Evolutionary conservation across 2,329 filamentous ascomycete species (phyloP).

Genomic region (Pseudophaeomoniella oleicola): DNA sequence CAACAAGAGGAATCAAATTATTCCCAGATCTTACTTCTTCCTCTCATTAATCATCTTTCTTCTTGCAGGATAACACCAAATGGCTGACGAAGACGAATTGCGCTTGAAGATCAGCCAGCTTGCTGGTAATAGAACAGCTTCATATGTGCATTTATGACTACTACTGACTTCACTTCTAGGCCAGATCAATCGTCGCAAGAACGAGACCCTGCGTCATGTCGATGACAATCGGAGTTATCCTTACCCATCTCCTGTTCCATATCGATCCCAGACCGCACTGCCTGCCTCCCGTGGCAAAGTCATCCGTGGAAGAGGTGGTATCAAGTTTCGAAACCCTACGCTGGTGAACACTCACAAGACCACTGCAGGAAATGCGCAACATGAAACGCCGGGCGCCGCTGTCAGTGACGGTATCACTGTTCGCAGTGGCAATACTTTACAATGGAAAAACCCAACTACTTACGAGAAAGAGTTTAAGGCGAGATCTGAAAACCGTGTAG

Average conservation of each 20-base stretch:
- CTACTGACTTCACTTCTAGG: background rate
- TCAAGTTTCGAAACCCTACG: background rate
- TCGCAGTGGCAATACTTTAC: background rate
- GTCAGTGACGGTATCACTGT: background rate
- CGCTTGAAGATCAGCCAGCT: conserved; percentile 1
- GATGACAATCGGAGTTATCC: background rate
- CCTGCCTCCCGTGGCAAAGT: background rate
- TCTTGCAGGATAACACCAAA: background rate
- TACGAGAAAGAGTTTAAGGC: background rate
- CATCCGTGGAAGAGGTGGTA: background rate
- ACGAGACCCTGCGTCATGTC: background rate
- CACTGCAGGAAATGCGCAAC: too few species aligned
- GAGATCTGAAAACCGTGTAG: background rate
- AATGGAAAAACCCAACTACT: background rate
- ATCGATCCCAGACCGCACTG: background rate
- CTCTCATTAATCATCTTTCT: background rate
- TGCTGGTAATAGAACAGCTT: background rate
- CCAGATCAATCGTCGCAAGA: conserved; percentile 1
- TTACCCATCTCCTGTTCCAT: background rate
- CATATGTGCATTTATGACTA: too few species aligned
- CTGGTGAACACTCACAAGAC: background rate
- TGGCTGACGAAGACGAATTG: background rate
- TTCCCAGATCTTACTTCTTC: too few species aligned
- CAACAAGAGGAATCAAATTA: too few species aligned
- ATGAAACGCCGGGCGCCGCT: background rate